Percentiles rank a stretch among this genome's conserved stretches.
Conservation (phyloP, 1,284 basidiomycete species). For the Gomphus sp. region DNA sequence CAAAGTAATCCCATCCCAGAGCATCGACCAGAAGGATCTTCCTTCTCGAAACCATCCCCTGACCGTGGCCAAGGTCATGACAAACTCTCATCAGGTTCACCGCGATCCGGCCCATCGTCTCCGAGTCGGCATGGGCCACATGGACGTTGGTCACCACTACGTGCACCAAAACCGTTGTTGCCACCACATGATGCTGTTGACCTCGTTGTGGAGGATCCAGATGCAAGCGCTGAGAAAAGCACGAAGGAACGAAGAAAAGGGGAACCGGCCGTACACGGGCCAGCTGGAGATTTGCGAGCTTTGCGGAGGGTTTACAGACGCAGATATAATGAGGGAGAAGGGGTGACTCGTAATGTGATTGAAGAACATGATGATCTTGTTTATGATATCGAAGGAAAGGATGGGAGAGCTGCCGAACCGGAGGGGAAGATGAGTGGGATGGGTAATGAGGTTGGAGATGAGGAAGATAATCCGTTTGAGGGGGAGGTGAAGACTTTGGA, state of each 20-base stretch:
- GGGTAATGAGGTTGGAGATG: conserved; percentile 17
- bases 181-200: conserved; percentile 74
- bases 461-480: conserved; percentile 11
- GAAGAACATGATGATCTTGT: conserved; percentile 1
- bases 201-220: conserved; percentile 56
- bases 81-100: conserved; percentile 5
- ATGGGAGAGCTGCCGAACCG: conserved; percentile 20
- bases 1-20: conserved; percentile 9
- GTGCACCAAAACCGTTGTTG: conserved; percentile 30
- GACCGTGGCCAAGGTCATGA: neutral
- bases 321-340: conserved; percentile 22
- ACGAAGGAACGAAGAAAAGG: conserved; percentile 43
- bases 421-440: conserved; percentile 21
- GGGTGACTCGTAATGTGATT: neutral
- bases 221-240: conserved; percentile 40
- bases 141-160: conserved; percentile 17
- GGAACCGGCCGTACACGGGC: conserved; percentile 33
- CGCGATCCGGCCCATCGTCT: neutral
- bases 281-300: conserved; percentile 17
- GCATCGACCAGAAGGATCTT: conserved; percentile 13
- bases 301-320: conserved; percentile 45
- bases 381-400: conserved; percentile 15
- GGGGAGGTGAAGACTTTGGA: conserved; percentile 23
- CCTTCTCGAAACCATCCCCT: conserved; percentile 11
- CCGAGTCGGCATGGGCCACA: neutral